Evolutionary conservation across 108 stramenopile genomes (phyloP).

Genomic region (Stephanodiscus triporus): DNA sequence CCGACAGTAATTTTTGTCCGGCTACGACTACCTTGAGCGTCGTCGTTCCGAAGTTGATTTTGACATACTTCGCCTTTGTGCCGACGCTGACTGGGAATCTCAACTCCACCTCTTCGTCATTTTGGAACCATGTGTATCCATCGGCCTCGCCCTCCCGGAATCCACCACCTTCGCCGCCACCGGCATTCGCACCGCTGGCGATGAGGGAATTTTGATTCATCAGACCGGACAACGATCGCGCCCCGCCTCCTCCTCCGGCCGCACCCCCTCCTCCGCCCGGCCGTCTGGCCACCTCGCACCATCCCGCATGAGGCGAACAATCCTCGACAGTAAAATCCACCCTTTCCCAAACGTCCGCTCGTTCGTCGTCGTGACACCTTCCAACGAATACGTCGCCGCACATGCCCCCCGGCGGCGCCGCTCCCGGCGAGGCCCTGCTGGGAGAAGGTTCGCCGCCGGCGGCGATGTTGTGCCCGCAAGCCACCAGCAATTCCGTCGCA

Average conservation of each 20-base stretch:
- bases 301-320: conserved; percentile 42
- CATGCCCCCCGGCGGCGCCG: conserved; percentile 48
- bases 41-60: conserved; percentile 60
- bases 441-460: conserved; percentile 32
- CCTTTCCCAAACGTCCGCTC: conserved; percentile 70
- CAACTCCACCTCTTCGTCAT: conserved; percentile 78
- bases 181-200: conserved; percentile 8
- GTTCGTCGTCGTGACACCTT: conserved; percentile 73
- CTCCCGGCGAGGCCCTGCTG: conserved; percentile 23
- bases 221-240: conserved; percentile 30
- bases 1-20: conserved; percentile 55
- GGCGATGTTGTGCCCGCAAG: conserved; percentile 63
- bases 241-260: conserved; percentile 37
- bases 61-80: conserved; percentile 67
- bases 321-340: conserved; percentile 64
- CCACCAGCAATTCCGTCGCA: conserved; percentile 58
- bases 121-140: conserved; percentile 70
- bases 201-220: conserved; percentile 27
- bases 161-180: conserved; percentile 9
- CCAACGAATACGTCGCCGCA: conserved; percentile 83
- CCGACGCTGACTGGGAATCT: conserved; percentile 56
- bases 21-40: conserved; percentile 61
- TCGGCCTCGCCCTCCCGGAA: conserved; percentile 42
- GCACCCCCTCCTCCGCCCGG: conserved; percentile 50
- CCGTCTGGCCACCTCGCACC: conserved; percentile 58